Conservation (phyloP, 805 yeast species). For the Pichia manshurica region DNA sequence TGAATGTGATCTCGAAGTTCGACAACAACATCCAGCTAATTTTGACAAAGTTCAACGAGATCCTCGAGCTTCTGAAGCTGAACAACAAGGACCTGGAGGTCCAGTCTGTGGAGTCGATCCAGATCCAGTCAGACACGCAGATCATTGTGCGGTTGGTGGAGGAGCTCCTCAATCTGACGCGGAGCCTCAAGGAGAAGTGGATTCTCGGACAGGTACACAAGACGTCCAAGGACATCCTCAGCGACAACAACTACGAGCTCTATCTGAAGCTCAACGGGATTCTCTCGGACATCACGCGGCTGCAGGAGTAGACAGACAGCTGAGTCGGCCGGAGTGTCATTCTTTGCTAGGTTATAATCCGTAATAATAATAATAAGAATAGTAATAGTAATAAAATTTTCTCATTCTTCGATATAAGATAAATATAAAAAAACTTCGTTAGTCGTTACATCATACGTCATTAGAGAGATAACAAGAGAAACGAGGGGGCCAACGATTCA, state of each 20-base stretch:
- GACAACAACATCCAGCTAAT: constrained; percentile 48
- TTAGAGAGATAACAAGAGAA: not conserved
- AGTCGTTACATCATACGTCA: not conserved
- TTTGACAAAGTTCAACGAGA: constrained; percentile 47
- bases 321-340: no score
- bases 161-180: constrained; percentile 44
- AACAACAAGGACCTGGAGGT: constrained; percentile 31
- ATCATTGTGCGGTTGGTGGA: constrained; percentile 47
- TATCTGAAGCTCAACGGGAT: constrained; percentile 32
- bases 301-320: no score
- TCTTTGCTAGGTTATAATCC: no score
- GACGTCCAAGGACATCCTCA: constrained; percentile 15
- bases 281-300: constrained; percentile 29
- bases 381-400: not conserved
- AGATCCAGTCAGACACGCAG: constrained; percentile 48
- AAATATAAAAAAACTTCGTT: not conserved
- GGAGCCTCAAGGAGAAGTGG: constrained; percentile 51
- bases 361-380: no score
- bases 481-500: no score
- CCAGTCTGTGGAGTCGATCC: constrained; percentile 48
- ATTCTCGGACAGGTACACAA: constrained; percentile 48
- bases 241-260: constrained; percentile 21
- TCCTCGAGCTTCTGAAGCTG: constrained; percentile 40
- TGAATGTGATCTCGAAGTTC: constrained; percentile 33
- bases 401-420: not conserved